Evolutionary conservation across 805 yeast genomes (phyloP), one percentile per base, ranked within the genome.

Genomic region (Wickerhamomyces strasburgensis): DNA sequence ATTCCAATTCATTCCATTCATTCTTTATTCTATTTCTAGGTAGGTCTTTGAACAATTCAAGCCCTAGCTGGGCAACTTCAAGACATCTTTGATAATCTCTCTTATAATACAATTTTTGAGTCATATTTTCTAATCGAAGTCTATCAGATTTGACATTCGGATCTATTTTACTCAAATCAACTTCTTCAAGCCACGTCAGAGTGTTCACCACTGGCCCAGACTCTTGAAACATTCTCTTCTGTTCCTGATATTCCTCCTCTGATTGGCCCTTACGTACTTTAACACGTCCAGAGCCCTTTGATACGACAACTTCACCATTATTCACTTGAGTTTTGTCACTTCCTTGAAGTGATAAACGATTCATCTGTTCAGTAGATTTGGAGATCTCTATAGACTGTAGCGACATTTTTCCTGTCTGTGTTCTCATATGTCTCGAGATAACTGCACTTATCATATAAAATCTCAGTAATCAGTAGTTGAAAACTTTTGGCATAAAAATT

Each of bases 261-360:
- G 81, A 52, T 53, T 87, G 96, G 0, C 78, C 80, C 49, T 83
- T 85, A 29, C 96, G 70, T 18, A 68, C 56, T 38, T 68, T 71
- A 4, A 56, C 52, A 38, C 67, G 61, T 0, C 78, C 78, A 1
- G 74, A 67, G 1, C 72, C 62, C 39, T 65, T 71, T 25, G 60
- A 56, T 5, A 72, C 73, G 3, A 60, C 42, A 2, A 72, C 73
- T 43, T 65, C 68, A 1, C 75, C 54, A 27, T 51, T 48, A 19
- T 52, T 50, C 14, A 42, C 8, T 14, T 38, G 35, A 8, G 56
- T 47, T 25, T 44, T 52, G 29, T 52, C 53, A 10, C 46, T 34
- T 1, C 42, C 47, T 7, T 38, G 18, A n/a, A n/a, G n/a, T 9
- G 37, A 23, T 3, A 34, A 21, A 21, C 7, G 25, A 21, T 21